Evolutionary conservation across 139 green algal species (phyloP), one percentile per base, ranked within the genome.

Genomic region (Chlamydomonas incerta): DNA sequence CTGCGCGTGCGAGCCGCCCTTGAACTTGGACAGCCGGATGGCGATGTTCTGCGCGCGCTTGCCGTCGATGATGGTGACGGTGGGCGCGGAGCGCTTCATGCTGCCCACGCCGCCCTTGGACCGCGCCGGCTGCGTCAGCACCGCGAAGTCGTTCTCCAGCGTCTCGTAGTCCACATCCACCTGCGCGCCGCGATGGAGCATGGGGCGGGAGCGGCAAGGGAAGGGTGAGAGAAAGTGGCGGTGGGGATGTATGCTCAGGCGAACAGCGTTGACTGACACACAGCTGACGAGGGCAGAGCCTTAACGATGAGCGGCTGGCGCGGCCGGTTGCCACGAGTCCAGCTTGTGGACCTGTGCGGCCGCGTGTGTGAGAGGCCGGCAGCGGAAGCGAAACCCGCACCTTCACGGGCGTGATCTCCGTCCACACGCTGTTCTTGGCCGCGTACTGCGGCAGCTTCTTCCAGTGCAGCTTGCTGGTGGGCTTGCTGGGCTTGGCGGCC

Each of bases 391-490:
- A 50, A 50, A 5, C 41, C 41, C 41, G 41, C 41, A 88, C 74
- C 87, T 91, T 76, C 0, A 74, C 23, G 29, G 62, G 76, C 29
- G 65, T 75, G 52, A 85, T 37, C 67, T 77, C 67, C 11, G 41
- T 62, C 87, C 87, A 92, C 0, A 90, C 90, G 24, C 85, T 90
- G 76, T 87, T 52, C 57, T 81, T 85, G 29, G 86, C 81, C 57
- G 88, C 71, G 46, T 76, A 69, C 8, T 58, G 46, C 24, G 85
- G 81, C 34, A 93, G 10, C 72, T 93, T 93, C 4, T 69, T 68
- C 89, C 89, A 92, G 72, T 90, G 85, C 20, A 94, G 74, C 87
- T 93, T 91, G 29, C 87, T 80, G 0, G 81, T 89, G 1, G 85
- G 87, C 65, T 87, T 88, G 72, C 63, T 81, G 55, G 55, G 18